A percentile compares a stretch with the other conserved stretches of the same genome.
Evolutionary conservation across 768 basidiomycete genomes (phyloP).

Genomic region (Auriscalpium microsporum): DNA sequence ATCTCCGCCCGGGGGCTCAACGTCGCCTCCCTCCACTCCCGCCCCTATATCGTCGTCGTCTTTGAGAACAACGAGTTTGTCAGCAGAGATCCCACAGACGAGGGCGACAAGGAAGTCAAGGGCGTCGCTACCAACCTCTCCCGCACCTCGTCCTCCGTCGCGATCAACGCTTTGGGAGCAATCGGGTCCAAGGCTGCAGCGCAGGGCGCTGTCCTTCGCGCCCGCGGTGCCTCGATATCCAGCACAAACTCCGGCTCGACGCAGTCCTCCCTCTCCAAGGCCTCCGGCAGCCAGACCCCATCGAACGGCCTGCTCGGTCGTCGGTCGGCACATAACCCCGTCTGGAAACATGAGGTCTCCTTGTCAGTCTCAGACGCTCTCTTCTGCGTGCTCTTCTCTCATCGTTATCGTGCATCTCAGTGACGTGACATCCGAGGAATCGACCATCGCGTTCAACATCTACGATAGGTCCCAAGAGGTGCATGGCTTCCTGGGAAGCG

Average conservation of each 20-base stretch:
- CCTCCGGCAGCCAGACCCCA: conserved; percentile 20
- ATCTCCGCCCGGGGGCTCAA: conserved; percentile 83
- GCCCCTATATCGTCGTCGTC: conserved; percentile 92
- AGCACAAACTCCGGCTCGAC: conserved; percentile 11
- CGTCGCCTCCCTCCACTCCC: conserved; percentile 53
- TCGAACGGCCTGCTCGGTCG: conserved; percentile 41
- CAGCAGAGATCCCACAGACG: conserved; percentile 79
- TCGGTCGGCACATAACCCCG: conserved; percentile 75
- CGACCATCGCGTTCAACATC: conserved; percentile 77
- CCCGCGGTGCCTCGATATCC: conserved; percentile 7
- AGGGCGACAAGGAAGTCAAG: conserved; percentile 83
- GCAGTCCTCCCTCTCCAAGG: conserved; percentile 15
- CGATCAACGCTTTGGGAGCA: conserved; percentile 58
- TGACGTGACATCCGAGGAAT: conserved; percentile 88
- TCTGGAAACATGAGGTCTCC: conserved; percentile 98
- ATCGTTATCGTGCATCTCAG: conserved; percentile 32
- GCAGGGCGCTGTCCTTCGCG: conserved; percentile 8
- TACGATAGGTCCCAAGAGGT: conserved; percentile 83
- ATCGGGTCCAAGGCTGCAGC: conserved; percentile 42
- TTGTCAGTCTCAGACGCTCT: conserved; percentile 57
- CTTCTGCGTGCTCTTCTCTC: neutral
- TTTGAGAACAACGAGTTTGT: conserved; percentile 99
- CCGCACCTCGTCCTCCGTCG: conserved; percentile 51
- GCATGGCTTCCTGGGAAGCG: conserved; percentile 82
- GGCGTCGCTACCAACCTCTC: conserved; percentile 58